Percentiles rank a stretch among this genome's conserved stretches.
Conservation (phyloP, 192 early-diverging fungal species). For the Coemansia aciculifera region DNA sequence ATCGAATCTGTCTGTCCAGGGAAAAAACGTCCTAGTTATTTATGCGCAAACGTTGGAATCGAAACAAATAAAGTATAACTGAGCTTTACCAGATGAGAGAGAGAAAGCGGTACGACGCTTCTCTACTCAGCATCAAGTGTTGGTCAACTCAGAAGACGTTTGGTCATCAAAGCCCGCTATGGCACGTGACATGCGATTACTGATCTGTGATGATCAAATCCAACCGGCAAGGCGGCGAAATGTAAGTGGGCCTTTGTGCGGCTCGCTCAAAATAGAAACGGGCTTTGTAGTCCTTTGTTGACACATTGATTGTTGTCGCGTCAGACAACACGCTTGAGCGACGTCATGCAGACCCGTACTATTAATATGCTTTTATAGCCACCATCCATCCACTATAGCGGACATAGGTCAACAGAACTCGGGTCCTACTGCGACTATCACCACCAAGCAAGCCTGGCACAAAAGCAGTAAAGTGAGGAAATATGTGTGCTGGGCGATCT, state of each 20-base stretch:
- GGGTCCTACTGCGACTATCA: constrained; percentile 4
- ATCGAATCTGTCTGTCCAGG: background rate
- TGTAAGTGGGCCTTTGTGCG: background rate
- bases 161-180: background rate
- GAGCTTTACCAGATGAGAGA: background rate
- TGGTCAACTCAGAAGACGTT: background rate
- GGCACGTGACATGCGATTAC: background rate
- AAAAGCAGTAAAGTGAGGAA: background rate
- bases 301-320: background rate
- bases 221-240: too few relatives aligned
- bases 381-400: background rate
- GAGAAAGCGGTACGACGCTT: background rate
- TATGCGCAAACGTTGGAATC: background rate
- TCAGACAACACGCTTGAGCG: background rate
- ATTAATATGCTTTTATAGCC: background rate
- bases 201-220: background rate
- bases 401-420: background rate
- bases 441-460: constrained; percentile 8
- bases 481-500: background rate
- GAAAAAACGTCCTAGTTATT: background rate
- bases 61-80: background rate
- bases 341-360: constrained; percentile 9
- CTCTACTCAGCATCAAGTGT: background rate
- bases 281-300: background rate
- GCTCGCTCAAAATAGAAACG: background rate